Evolutionary conservation across 2,329 filamentous ascomycete genomes (phyloP).

Genomic region (Sporothrix variecibatus): DNA sequence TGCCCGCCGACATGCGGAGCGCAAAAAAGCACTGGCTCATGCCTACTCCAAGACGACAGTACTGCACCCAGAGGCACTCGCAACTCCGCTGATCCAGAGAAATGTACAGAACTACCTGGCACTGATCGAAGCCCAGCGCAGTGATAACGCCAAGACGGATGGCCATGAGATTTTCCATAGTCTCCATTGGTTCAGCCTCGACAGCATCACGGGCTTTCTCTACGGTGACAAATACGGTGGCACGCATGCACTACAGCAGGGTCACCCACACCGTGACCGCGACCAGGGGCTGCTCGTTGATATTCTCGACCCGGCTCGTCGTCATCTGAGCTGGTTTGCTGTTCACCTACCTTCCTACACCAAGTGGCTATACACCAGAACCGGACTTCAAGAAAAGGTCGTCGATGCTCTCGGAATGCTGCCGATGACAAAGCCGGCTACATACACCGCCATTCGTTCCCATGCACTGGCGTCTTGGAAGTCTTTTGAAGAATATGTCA

Average conservation of each 20-base stretch:
- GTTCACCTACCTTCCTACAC: slow-evolving; percentile 50
- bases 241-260: slow-evolving; percentile 44
- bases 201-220: slow-evolving; percentile 54
- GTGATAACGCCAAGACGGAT: slow-evolving; percentile 28
- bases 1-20: slow-evolving; percentile 46
- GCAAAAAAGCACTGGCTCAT: slow-evolving; percentile 56
- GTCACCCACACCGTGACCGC: not conserved
- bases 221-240: slow-evolving; percentile 48
- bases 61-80: slow-evolving; percentile 39
- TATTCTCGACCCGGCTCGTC: slow-evolving; percentile 49
- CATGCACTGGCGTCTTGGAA: slow-evolving; percentile 35
- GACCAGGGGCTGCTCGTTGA: slow-evolving; percentile 49
- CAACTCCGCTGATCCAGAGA: slow-evolving; percentile 42
- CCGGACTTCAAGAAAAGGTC: slow-evolving; percentile 41
- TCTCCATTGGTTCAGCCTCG: slow-evolving; percentile 56
- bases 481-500: slow-evolving; percentile 24
- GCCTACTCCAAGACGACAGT: slow-evolving; percentile 55
- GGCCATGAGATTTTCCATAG: slow-evolving; percentile 49
- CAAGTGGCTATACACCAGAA: slow-evolving; percentile 50
- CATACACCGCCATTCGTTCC: slow-evolving; percentile 52
- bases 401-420: slow-evolving; percentile 41
- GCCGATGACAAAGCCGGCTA: slow-evolving; percentile 53
- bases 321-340: slow-evolving; percentile 51
- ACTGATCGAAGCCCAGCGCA: slow-evolving; percentile 29
- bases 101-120: slow-evolving; percentile 27